phyloP scores from a whole-genome alignment of 164 flowering plant species.

The Vitis rupestris region DNA sequence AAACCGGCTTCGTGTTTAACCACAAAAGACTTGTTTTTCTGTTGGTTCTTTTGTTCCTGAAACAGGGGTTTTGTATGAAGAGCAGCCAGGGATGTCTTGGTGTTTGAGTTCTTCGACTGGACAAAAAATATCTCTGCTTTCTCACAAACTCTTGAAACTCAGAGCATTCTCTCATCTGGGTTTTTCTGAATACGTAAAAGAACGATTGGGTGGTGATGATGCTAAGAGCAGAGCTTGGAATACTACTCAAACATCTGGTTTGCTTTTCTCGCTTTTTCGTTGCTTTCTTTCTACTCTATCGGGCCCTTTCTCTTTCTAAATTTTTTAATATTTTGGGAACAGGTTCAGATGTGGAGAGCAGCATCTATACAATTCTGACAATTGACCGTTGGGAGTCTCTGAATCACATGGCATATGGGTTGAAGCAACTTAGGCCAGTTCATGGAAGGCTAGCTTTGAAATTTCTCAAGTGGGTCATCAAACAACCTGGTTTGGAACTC shows the following conservation, averaged over 20 bases:
- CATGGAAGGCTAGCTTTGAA: constrained; percentile 82
- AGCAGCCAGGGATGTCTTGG: constrained; percentile 3
- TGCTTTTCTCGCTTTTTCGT: constrained; percentile 1
- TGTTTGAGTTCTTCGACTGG: constrained; percentile 15
- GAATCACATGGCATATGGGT: constrained; percentile 66
- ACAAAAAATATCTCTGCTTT: constrained; percentile 13
- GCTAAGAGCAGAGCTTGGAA: neutral
- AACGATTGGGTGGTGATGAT: neutral
- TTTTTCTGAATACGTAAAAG: constrained; percentile 11
- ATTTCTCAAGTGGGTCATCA: constrained; percentile 66
- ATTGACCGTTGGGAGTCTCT: constrained; percentile 82
- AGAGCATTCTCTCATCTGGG: constrained; percentile 29
- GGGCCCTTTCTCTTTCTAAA: neutral
- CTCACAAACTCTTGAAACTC: constrained; percentile 6
- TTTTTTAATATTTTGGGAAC: constrained; percentile 11
- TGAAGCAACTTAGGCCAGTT: constrained; percentile 53
- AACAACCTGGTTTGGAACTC: constrained; percentile 63
- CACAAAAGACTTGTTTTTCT: too few relatives aligned
- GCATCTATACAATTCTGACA: constrained; percentile 65
- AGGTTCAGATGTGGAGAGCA: constrained; percentile 45
- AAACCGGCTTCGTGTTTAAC: too few relatives aligned
- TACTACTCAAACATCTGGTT: constrained; percentile 19
- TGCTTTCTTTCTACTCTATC: neutral
- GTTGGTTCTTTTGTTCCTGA: too few relatives aligned
- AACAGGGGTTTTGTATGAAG: too few relatives aligned